Evolutionary conservation across 192 early-diverging fungal genomes (phyloP), one percentile per base, ranked within the genome.

Genomic region (Coemansia sp.): DNA sequence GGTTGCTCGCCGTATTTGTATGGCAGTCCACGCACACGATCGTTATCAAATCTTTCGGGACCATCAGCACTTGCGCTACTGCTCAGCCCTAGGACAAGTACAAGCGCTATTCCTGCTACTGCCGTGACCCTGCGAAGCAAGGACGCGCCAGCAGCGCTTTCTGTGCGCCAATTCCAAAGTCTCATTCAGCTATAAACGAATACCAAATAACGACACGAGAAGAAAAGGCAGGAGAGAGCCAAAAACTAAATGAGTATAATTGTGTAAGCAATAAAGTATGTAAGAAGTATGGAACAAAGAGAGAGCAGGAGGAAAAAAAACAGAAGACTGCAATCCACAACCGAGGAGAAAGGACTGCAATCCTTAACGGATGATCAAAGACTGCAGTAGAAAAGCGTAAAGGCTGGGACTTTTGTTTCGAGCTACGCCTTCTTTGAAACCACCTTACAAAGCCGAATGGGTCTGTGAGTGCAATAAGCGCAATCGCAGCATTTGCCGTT

Each of bases 1-100:
- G 88, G 88, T 62, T 85, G 82, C 58, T 89, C 78, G 43, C 85
- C 85, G 24, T 56, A 33, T 51, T n/a, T 69, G 69, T 77, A 77
- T 10, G 83, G 79, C 20, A 84, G 72, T 7, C 81, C 81, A 8
- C 8, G 26, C 4, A 83, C 80, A 0, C 72, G 75, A 66, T 83
- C 76, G 1, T 35, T 56, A 16, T 75, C 57, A 59, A 46, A 63
- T 30, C 34, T n/a, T 12, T 52, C 8, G 6, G 26, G 16, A 33
- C 52, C 26, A 55, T 55, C 52, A 33, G 24, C 52, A 4, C 21
- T 23, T 30, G 52, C 52, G 16, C 52, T 55, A 16, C 26, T 23
- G 21, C 52, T 14, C 9, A 55, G 24, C 0, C 52, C 52, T 14
- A 55, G 52, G 12, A 52, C 30, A 2, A 64, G 62, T 30, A 64